Evolutionary conservation across 2,329 filamentous ascomycete genomes (phyloP).

Genomic region (Fusarium udum): DNA sequence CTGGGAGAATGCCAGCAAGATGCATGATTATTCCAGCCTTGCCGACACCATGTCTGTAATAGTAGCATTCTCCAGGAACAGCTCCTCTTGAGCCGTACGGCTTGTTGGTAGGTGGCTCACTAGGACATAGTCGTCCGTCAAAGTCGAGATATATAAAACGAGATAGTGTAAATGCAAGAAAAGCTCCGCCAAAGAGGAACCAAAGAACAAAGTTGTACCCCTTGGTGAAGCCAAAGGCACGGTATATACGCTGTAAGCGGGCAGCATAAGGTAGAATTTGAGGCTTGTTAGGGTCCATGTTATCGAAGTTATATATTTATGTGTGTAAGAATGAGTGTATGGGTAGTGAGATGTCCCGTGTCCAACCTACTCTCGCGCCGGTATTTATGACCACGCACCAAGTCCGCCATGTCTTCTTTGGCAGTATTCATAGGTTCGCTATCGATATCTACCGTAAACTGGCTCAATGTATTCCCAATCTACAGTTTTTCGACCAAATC

Average conservation of each 20-base stretch:
- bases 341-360: not conserved
- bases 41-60: slow-evolving; percentile 43
- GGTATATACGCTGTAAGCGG: slow-evolving; percentile 47
- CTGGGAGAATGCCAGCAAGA: slow-evolving; percentile 57
- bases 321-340: not conserved
- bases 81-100: slow-evolving; percentile 22
- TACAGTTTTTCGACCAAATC: slow-evolving; percentile 2
- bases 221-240: slow-evolving; percentile 63
- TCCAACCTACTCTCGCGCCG: not conserved
- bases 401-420: not conserved
- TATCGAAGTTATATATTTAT: not conserved
- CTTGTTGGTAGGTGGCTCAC: not conserved
- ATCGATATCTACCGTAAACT: not conserved
- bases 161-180: slow-evolving; percentile 34
- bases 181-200: slow-evolving; percentile 56
- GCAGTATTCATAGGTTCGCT: not conserved
- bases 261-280: not conserved
- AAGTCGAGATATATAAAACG: slow-evolving; percentile 41
- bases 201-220: slow-evolving; percentile 67
- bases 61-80: slow-evolving; percentile 54
- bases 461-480: slow-evolving; percentile 8
- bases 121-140: slow-evolving; percentile 48
- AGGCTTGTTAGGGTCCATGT: not conserved
- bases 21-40: slow-evolving; percentile 57
- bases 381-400: slow-evolving; percentile 10